A percentile compares a stretch with the other conserved stretches of the same genome.
Conservation (phyloP, 345 rosid species). For the Brassica cretica region DNA sequence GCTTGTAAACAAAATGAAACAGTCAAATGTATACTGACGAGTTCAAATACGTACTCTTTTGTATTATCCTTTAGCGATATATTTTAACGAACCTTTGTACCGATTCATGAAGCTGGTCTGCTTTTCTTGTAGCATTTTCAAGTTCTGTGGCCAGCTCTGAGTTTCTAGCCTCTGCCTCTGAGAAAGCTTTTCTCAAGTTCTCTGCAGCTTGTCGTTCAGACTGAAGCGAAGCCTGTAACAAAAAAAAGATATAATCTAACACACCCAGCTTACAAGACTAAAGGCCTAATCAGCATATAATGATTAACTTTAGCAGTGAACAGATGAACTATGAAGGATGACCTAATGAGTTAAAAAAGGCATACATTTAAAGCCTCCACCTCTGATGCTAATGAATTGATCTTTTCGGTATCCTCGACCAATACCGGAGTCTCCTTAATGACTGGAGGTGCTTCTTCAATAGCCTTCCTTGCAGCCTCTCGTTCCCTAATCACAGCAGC, state of each 20-base stretch:
- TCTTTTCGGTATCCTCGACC: slow-evolving; percentile 86
- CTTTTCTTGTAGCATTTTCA: slow-evolving; percentile 69
- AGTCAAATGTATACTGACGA: slow-evolving; percentile 2
- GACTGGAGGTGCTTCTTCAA: slow-evolving; percentile 96
- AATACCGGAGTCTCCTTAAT: slow-evolving; percentile 95
- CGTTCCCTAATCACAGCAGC: slow-evolving; percentile 70
- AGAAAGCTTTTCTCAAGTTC: slow-evolving; percentile 58
- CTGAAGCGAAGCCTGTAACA: slow-evolving; percentile 60
- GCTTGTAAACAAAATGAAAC: slow-evolving; percentile 6
- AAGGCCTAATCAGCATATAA: not conserved
- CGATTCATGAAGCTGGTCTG: slow-evolving; percentile 93
- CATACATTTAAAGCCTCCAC: slow-evolving; percentile 83
- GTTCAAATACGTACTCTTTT: too few relatives aligned
- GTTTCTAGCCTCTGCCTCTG: slow-evolving; percentile 66
- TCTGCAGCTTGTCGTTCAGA: slow-evolving; percentile 69
- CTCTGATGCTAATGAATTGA: slow-evolving; percentile 66
- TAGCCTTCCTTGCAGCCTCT: slow-evolving; percentile 90
- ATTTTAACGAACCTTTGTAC: slow-evolving; percentile 78
- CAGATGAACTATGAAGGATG: slow-evolving; percentile 5
- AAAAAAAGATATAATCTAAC: not conserved
- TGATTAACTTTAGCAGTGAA: not conserved
- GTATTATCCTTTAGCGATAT: slow-evolving; percentile 6
- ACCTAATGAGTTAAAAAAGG: not conserved
- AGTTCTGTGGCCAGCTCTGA: slow-evolving; percentile 73
- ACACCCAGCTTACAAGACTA: not conserved